These are phyloP conservation scores for Candida buenavistaensis DNA, from an alignment of 1,139 yeast species.

Conservation along the genomic window DNA sequence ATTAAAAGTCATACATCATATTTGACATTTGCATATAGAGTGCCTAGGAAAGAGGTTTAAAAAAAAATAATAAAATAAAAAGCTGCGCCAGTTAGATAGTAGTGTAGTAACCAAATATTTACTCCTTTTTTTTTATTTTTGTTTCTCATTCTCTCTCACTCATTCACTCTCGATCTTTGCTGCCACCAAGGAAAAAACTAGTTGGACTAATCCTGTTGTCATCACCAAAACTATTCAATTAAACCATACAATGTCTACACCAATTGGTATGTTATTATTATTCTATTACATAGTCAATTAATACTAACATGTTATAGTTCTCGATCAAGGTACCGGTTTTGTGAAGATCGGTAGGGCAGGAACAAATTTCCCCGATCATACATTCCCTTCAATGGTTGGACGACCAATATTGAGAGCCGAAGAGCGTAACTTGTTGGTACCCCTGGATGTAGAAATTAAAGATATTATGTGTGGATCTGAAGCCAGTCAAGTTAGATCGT, in stretches of 20 bases:
- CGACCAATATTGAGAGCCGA: conserved; percentile 97
- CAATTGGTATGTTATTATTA: conserved; percentile 45
- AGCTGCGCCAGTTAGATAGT: too few relatives aligned
- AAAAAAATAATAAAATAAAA: conserved; percentile 7
- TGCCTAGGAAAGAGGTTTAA: conserved; percentile 6
- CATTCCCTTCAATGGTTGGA: conserved; percentile 98
- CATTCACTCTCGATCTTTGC: background rate
- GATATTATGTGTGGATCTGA: conserved; percentile 99
- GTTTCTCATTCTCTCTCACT: background rate
- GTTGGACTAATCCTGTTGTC: too few relatives aligned
- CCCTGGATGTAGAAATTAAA: conserved; percentile 67
- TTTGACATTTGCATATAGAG: conserved; percentile 74
- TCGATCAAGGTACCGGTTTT: conserved; percentile 99
- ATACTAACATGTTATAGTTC: conserved; percentile 46
- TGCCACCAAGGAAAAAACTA: conserved; percentile 1
- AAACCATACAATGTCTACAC: conserved; percentile 8
- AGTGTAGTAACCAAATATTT: background rate
- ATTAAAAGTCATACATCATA: conserved; percentile 93
- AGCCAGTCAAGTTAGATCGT: conserved; percentile 87
- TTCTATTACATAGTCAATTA: background rate
- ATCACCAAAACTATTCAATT: too few relatives aligned
- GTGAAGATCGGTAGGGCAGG: conserved; percentile 95
- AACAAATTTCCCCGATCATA: conserved; percentile 94
- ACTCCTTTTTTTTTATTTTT: too few relatives aligned
- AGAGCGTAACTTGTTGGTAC: conserved; percentile 63